Conservation (phyloP, 495 filamentous ascomycete genomes). For the Aspergillus biplanus region DNA sequence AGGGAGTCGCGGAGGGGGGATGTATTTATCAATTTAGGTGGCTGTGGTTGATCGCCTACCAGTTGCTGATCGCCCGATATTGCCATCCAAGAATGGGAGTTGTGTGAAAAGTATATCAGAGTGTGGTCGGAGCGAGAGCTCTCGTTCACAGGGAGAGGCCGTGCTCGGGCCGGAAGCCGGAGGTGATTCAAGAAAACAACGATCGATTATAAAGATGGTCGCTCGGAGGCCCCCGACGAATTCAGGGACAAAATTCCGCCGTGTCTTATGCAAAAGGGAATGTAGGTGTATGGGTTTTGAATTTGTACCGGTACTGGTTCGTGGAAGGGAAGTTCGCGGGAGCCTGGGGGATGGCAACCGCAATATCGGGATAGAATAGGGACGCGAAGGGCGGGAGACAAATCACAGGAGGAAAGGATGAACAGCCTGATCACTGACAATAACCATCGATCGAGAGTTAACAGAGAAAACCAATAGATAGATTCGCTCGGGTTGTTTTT, state of each 20-base stretch:
- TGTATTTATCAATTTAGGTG: constrained; percentile 11
- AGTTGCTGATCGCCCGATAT: constrained; percentile 15
- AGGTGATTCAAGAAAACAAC: constrained; percentile 4
- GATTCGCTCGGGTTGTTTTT: background rate
- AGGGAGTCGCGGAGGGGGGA: constrained; percentile 21
- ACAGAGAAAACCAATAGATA: background rate
- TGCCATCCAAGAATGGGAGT: constrained; percentile 29
- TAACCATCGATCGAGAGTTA: background rate
- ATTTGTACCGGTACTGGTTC: constrained; percentile 1
- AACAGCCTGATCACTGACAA: background rate
- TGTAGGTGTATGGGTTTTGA: constrained; percentile 1
- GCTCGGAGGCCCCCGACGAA: background rate
- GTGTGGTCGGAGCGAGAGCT: background rate
- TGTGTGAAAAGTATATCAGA: background rate
- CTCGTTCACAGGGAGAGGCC: constrained; percentile 2
- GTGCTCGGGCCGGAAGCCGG: constrained; percentile 10
- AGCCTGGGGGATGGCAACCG: constrained; percentile 14
- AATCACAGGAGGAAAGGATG: constrained; percentile 5
- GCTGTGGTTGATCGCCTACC: constrained; percentile 13
- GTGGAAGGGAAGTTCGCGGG: constrained; percentile 10
- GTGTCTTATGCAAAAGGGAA: constrained; percentile 4
- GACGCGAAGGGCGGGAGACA: constrained; percentile 13
- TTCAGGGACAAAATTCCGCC: background rate
- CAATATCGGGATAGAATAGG: constrained; percentile 8
- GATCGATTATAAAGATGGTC: constrained; percentile 1